Conservation (phyloP, 1,284 basidiomycete species). For the Termitomyces sp. region DNA sequence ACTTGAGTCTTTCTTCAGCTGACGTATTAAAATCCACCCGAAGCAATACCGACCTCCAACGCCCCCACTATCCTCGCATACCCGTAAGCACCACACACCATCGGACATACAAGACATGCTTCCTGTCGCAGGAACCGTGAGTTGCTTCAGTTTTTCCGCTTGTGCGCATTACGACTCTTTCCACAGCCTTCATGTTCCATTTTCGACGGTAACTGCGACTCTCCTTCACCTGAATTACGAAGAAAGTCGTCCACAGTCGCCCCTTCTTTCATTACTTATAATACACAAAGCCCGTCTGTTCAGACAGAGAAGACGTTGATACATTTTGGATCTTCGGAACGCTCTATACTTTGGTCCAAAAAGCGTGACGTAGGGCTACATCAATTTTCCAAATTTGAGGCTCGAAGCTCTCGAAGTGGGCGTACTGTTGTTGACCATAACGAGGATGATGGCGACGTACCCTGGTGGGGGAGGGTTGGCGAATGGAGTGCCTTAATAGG, state of each 20-base stretch:
- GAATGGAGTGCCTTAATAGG: constrained; percentile 16
- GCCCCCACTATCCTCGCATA: constrained; percentile 41
- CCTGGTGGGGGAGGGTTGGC: constrained; percentile 15
- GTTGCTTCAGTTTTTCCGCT: not conserved
- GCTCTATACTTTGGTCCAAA: constrained; percentile 22
- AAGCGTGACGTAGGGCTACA: constrained; percentile 14
- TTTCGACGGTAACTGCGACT: not conserved
- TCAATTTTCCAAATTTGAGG: constrained; percentile 19
- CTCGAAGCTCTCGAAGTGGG: constrained; percentile 4
- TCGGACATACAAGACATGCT: constrained; percentile 16
- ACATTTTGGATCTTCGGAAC: constrained; percentile 22
- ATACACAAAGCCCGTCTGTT: constrained; percentile 28
- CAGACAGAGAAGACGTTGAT: constrained; percentile 30
- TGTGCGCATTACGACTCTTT: not conserved
- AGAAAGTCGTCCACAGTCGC: constrained; percentile 11
- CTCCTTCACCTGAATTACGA: not conserved
- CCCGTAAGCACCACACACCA: constrained; percentile 29
- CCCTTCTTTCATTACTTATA: constrained; percentile 26
- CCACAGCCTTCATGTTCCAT: constrained; percentile 2
- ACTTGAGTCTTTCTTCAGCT: not conserved
- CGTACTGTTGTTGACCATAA: not conserved
- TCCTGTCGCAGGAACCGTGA: constrained; percentile 8
- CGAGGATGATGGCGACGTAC: constrained; percentile 1
- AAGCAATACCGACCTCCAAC: constrained; percentile 54
- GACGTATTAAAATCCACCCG: not conserved